Conservation (phyloP, 73 alveolate species). For the Paramecium sexaurelia region DNA sequence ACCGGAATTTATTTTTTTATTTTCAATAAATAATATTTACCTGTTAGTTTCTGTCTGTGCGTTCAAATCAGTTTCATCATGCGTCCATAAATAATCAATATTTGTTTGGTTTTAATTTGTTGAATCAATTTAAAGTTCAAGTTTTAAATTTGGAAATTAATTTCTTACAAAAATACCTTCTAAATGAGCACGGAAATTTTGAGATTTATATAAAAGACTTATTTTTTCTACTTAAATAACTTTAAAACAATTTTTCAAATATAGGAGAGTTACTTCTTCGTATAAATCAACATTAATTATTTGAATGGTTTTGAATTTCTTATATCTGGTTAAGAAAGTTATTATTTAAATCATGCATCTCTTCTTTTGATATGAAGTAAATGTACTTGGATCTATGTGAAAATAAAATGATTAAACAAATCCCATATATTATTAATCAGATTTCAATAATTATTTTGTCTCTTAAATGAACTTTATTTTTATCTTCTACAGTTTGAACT, state of each 20-base stretch:
- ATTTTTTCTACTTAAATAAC: background rate
- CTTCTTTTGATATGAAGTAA: background rate
- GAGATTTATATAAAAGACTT: background rate
- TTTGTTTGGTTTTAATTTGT: background rate
- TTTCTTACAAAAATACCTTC: background rate
- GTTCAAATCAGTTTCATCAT: background rate
- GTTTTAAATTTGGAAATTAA: background rate
- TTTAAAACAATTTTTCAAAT: background rate
- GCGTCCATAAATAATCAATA: background rate
- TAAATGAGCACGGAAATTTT: background rate
- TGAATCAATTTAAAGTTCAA: background rate
- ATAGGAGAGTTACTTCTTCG: background rate
- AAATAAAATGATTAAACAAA: background rate
- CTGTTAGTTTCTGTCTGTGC: background rate
- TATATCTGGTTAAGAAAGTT: background rate
- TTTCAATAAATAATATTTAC: background rate
- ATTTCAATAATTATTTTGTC: background rate
- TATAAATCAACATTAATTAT: background rate
- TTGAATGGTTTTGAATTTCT: background rate
- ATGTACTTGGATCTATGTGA: background rate
- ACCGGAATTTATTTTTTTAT: background rate
- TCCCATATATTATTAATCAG: background rate
- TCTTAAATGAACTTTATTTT: background rate
- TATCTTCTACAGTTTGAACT: background rate
- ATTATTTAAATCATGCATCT: background rate